These are phyloP conservation scores for Cytospora piceae DNA, from an alignment of 2,329 filamentous ascomycete species.

Conservation along the genomic window DNA sequence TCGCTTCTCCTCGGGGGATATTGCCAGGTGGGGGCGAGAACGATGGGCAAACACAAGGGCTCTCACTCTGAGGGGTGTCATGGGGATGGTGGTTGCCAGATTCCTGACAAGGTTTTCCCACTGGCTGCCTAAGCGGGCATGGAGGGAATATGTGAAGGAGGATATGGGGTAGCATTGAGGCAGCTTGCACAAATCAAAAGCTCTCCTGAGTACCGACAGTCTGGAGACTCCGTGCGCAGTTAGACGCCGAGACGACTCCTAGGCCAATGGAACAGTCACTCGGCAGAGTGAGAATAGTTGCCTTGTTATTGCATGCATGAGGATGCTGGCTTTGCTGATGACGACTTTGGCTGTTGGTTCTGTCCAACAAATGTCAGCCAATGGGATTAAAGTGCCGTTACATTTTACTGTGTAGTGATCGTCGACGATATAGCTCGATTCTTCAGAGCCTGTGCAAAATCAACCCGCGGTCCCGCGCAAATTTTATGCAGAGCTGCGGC, in stretches of 20 bases:
- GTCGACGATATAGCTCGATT: not conserved
- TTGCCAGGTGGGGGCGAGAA: not conserved
- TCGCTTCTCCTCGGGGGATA: too few relatives aligned
- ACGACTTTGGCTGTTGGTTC: slow-evolving; percentile 22
- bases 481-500: not conserved
- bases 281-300: not conserved
- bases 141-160: not conserved
- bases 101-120: slow-evolving; percentile 1
- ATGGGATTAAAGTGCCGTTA: slow-evolving; percentile 10
- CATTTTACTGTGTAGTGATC: slow-evolving; percentile 3
- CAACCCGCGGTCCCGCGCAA: not conserved
- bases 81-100: not conserved
- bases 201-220: slow-evolving; percentile 12
- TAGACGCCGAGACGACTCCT: slow-evolving; percentile 14
- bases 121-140: slow-evolving; percentile 18
- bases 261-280: slow-evolving; percentile 6
- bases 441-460: not conserved
- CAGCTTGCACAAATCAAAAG: slow-evolving; percentile 5
- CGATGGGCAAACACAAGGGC: not conserved
- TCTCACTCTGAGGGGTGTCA: not conserved
- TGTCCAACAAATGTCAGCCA: slow-evolving; percentile 12
- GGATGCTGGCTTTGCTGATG: not conserved
- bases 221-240: slow-evolving; percentile 2
- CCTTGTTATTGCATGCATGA: slow-evolving; percentile 2
- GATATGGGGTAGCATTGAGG: not conserved